Evolutionary conservation across 371 early-diverging fungal species (phyloP).

Genomic region (Capillidium heterosporum): DNA sequence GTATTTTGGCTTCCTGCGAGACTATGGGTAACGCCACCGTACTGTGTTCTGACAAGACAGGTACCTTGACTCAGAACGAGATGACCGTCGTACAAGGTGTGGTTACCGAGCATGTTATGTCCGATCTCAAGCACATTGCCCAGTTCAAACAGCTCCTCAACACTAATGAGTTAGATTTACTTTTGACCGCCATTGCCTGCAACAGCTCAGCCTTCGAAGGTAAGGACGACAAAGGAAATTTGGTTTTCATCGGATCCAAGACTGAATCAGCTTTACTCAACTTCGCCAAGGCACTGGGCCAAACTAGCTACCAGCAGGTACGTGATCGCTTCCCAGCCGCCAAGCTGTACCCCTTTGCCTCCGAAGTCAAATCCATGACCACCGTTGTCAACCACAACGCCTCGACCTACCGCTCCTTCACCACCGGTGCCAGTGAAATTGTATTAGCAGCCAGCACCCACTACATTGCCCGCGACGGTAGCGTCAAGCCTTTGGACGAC

Average conservation of each 20-base stretch:
- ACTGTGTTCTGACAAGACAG: constrained; percentile 82
- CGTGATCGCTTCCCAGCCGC: constrained; percentile 25
- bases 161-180: constrained; percentile 10
- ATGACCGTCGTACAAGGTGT: constrained; percentile 70
- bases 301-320: constrained; percentile 30
- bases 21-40: constrained; percentile 88
- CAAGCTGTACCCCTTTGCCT: constrained; percentile 58
- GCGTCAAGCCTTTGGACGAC: constrained; percentile 24
- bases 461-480: constrained; percentile 33
- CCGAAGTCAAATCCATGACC: constrained; percentile 77
- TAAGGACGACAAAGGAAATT: constrained; percentile 28
- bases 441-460: constrained; percentile 25
- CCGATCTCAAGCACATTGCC: too few species aligned
- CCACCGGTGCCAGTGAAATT: constrained; percentile 77
- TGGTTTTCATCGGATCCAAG: constrained; percentile 43
- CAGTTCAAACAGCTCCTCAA: background rate
- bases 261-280: constrained; percentile 72
- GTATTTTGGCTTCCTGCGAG: constrained; percentile 76
- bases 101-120: too few species aligned
- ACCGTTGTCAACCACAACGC: constrained; percentile 38
- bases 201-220: constrained; percentile 70
- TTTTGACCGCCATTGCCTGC: constrained; percentile 47
- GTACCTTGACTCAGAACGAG: constrained; percentile 73
- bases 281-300: too few species aligned
- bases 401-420: constrained; percentile 36